phyloP scores from a whole-genome alignment of 768 basidiomycete species.

The Macrolepiota fuliginosa region DNA sequence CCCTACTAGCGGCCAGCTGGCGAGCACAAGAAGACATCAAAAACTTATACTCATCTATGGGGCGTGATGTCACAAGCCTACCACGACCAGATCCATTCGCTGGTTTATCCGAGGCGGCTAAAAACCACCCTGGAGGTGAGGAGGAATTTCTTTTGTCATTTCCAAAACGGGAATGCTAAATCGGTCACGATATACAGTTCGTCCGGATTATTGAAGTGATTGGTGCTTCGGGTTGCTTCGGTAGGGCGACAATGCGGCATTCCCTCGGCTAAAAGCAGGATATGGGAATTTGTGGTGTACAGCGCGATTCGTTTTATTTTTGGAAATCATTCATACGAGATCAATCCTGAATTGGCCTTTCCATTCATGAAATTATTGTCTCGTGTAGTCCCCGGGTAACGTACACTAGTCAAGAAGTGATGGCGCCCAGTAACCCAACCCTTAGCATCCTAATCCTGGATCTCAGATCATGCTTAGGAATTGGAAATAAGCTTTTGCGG shows the following conservation, averaged over 20 bases:
- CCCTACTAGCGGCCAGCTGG: slow-evolving; percentile 5
- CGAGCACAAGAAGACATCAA: slow-evolving; percentile 1
- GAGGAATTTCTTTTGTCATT: not conserved
- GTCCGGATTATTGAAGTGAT: slow-evolving; percentile 2
- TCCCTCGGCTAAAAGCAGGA: not conserved
- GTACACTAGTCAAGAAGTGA: not conserved
- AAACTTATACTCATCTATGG: not conserved
- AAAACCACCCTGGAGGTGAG: slow-evolving; percentile 5
- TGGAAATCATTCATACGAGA: slow-evolving; percentile 2
- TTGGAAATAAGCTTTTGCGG: not conserved
- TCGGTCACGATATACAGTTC: not conserved
- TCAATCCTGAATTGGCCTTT: not conserved
- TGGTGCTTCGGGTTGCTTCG: not conserved
- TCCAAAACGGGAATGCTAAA: not conserved
- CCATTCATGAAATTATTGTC: not conserved
- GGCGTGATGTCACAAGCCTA: slow-evolving; percentile 3
- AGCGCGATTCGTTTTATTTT: not conserved
- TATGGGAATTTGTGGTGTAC: not conserved
- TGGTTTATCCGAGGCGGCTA: slow-evolving; percentile 4
- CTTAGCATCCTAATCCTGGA: not conserved
- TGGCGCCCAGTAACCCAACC: not conserved
- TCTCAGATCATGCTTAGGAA: not conserved
- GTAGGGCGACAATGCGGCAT: not conserved
- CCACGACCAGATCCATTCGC: slow-evolving; percentile 7
- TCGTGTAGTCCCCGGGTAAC: not conserved